Evolutionary conservation across 345 rosid species (phyloP), one percentile per base, ranked within the genome.

Genomic region (Fremontodendron californicum): DNA sequence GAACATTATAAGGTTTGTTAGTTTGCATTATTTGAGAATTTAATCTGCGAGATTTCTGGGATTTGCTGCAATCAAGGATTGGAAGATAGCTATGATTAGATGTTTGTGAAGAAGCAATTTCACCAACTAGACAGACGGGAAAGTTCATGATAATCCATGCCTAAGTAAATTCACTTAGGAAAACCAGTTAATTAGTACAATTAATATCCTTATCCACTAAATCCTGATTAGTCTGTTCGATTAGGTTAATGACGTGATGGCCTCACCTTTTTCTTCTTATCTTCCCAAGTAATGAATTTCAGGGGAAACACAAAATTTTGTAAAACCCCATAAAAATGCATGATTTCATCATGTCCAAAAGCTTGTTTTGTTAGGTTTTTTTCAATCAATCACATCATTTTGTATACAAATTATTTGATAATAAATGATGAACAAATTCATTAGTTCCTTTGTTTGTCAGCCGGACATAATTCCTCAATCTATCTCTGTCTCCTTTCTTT

Each of bases 1-100:
- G 31, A 55, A 21, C n/a, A 62, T 6, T 31, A 33, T 33, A 62
- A 21, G 15, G 63, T 8, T 23, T 13, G 2, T 29, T 16, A 27
- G 66, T 33, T 63, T 64, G 70, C 70, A 64, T 71, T 61, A 65
- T 65, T 68, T 43, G 29, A 43, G 33, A 31, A 42, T 10, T n/a
- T 68, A 39, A 61, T 78, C 61, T 45, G 79, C 88, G 82, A 46
- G 81, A 85, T 83, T 66, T 75, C 5, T 51, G 88, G 86, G 86
- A 85, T 81, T 57, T 83, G 88, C 45, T 70, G 62, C 18, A 46
- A 37, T 48, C 13, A 15, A 40, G 74, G 54, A 49, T 69, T 42
- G 78, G 37, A 4, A 25, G 75, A 51, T 52, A 9, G n/a, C n/a
- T 1, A 1, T 57, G 43, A 19, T 52, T 52, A 54, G 78, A 61